Evolutionary conservation across 805 yeast species (phyloP).

Genomic region (Candida nitratophila): DNA sequence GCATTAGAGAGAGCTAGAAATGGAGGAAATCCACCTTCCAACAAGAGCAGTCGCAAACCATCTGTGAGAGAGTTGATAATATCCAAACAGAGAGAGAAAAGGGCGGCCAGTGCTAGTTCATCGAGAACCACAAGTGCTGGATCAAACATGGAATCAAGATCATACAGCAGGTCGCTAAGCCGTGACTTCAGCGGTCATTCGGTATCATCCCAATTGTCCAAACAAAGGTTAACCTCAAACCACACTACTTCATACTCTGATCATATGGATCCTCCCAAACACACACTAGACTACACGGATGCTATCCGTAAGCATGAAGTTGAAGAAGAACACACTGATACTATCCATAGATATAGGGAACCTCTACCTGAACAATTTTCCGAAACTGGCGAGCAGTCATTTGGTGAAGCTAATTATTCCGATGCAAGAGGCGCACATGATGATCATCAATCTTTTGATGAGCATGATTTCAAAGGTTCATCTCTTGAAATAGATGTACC

Average conservation of each 20-base stretch:
- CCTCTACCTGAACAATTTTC: background rate
- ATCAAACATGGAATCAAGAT: background rate
- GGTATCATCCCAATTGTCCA: background rate
- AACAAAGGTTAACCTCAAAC: background rate
- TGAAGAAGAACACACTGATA: background rate
- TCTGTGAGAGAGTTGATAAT: constrained; percentile 43
- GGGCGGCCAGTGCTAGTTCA: background rate
- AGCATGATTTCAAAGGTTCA: too few relatives aligned
- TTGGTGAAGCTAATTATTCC: background rate
- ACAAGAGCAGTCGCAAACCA: constrained; percentile 21
- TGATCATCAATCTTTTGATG: too few relatives aligned
- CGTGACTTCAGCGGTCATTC: background rate
- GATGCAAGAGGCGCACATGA: background rate
- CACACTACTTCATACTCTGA: background rate
- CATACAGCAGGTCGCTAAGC: background rate
- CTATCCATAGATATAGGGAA: background rate
- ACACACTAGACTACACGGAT: too few relatives aligned
- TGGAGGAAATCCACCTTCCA: constrained; percentile 11
- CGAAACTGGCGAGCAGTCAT: background rate
- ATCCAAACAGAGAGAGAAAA: constrained; percentile 31
- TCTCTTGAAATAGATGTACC: too few relatives aligned
- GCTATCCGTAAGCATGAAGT: too few relatives aligned
- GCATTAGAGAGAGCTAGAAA: constrained; percentile 46
- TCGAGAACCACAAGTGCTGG: background rate
- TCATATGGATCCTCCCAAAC: background rate